A percentile compares a stretch with the other conserved stretches of the same genome.
Evolutionary conservation across 2,329 filamentous ascomycete genomes (phyloP).

Genomic region (Fusarium sambucinum): DNA sequence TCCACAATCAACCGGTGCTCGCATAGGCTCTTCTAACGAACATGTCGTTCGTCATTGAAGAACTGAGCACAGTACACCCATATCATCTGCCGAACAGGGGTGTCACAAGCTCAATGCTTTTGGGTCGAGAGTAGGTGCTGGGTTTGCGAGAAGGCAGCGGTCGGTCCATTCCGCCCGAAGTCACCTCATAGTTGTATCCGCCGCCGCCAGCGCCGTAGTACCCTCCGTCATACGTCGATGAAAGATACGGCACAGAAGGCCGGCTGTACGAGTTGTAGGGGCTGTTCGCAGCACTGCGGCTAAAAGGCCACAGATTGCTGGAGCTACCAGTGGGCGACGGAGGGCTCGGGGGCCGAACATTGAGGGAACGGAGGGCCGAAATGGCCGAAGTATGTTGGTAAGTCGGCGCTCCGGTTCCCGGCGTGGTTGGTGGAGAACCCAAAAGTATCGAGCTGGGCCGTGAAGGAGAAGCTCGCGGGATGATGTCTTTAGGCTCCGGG

Average conservation of each 20-base stretch:
- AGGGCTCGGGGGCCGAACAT: constrained; percentile 66
- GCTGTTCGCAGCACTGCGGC: constrained; percentile 63
- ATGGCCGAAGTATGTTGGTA: constrained; percentile 64
- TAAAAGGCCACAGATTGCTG: constrained; percentile 66
- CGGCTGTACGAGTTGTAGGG: constrained; percentile 65
- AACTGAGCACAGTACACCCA: constrained; percentile 9
- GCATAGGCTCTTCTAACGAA: constrained; percentile 11
- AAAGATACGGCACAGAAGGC: constrained; percentile 58
- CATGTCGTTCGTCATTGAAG: not conserved
- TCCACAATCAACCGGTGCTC: constrained; percentile 18
- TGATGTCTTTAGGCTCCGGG: constrained; percentile 70
- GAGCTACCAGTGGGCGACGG: constrained; percentile 63
- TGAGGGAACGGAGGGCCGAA: constrained; percentile 67
- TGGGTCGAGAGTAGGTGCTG: constrained; percentile 67
- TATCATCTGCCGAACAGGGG: constrained; percentile 66
- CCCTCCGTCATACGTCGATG: constrained; percentile 66
- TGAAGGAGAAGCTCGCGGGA: constrained; percentile 73
- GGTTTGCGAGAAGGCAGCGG: constrained; percentile 69
- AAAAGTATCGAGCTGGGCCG: constrained; percentile 68
- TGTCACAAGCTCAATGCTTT: constrained; percentile 73
- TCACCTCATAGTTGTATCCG: constrained; percentile 56
- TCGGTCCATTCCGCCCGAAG: constrained; percentile 60
- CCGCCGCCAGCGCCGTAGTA: constrained; percentile 49
- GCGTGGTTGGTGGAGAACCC: constrained; percentile 64
- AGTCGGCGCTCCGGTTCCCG: constrained; percentile 50